Base-by-base conservation (phyloP, 1,284 basidiomycete genomes). In the Microbotryum scabiosae region DNA sequence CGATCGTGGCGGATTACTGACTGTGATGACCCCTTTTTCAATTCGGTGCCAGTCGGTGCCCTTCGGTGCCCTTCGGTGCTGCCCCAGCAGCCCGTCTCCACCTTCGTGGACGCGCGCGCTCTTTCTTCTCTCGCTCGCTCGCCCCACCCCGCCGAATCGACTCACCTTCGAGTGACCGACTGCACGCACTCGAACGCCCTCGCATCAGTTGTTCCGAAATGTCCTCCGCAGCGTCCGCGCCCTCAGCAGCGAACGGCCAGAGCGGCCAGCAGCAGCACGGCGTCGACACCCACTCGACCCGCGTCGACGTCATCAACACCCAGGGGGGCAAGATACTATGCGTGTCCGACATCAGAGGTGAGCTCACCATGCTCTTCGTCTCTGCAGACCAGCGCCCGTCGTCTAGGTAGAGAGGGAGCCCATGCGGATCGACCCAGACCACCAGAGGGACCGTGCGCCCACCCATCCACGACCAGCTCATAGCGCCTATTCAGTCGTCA, bases 271-370 rank as follows among this genome's bases (percentile, higher is more conserved):
- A 52, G 30, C 30, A 30, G 36, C 36, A 25, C n/a, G n/a, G 21
- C 51, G 30, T n/a, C 48, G 62, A 68, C 47, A 21, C 60, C n/a
- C 56, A 63, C 56, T 66, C 66, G 28, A 65, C 59, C 23, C 53
- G 67, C 48, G 55, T 71, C 53, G 70, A 72, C 51, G 61, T 70
- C 23, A 66, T 72, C 61, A 56, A 69, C 53, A 66, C 68, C 4
- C 53, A 53, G 7, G 62, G 64, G 25, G 92, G 90, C 52, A 82
- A 94, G 55, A 87, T 99, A 73, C 85, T 97, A 59, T 98, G 94
- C 73, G 83, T 98, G 59, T 93, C 96, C 55, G 96, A 99, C 77
- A 90, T 97, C 67, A 84, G 92, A 69, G 92, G 92, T 72, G 73
- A 75, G 69, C 36, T 16, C 36, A 16, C 36, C 14, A 18, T 41